These are phyloP conservation scores for Fraxinus albicans DNA, from an alignment of 305 asterid genomes.

Conservation along the genomic window DNA sequence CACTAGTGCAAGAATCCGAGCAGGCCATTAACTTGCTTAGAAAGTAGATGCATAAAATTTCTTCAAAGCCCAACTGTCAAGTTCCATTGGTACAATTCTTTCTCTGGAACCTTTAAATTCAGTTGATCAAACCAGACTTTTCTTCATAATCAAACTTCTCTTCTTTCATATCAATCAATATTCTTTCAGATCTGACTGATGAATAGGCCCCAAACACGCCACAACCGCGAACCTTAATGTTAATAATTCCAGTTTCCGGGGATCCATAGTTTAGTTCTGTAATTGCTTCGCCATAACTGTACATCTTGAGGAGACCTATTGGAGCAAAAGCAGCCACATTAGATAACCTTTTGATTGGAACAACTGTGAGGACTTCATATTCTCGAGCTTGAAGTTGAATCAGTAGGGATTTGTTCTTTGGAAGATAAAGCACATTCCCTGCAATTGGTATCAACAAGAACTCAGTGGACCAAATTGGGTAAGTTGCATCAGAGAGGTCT, in stretches of 20 bases:
- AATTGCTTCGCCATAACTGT: constrained; percentile 50
- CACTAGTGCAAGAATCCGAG: not conserved
- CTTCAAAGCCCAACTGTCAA: constrained; percentile 43
- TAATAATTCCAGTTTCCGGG: constrained; percentile 24
- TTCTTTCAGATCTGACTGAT: constrained; percentile 47
- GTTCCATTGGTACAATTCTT: constrained; percentile 50
- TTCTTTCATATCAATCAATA: constrained; percentile 35
- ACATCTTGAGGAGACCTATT: constrained; percentile 49
- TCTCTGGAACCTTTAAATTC: constrained; percentile 35
- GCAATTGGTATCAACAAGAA: constrained; percentile 2
- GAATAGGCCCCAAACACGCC: constrained; percentile 68
- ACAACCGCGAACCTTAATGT: constrained; percentile 35
- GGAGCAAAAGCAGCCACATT: constrained; percentile 55
- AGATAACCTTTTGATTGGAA: constrained; percentile 32
- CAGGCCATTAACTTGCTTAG: no score
- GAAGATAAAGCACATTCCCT: constrained; percentile 54
- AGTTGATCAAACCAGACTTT: constrained; percentile 44
- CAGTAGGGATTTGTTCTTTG: constrained; percentile 39
- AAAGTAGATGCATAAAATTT: not conserved
- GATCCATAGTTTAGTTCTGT: constrained; percentile 34
- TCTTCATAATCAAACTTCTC: constrained; percentile 43
- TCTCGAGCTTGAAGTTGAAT: constrained; percentile 52
- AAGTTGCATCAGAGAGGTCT: no score
- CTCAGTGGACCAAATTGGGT: no score
- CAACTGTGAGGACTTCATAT: constrained; percentile 50